phyloP scores from a whole-genome alignment of 2,329 filamentous ascomycete species.

The Fusarium sororula region DNA sequence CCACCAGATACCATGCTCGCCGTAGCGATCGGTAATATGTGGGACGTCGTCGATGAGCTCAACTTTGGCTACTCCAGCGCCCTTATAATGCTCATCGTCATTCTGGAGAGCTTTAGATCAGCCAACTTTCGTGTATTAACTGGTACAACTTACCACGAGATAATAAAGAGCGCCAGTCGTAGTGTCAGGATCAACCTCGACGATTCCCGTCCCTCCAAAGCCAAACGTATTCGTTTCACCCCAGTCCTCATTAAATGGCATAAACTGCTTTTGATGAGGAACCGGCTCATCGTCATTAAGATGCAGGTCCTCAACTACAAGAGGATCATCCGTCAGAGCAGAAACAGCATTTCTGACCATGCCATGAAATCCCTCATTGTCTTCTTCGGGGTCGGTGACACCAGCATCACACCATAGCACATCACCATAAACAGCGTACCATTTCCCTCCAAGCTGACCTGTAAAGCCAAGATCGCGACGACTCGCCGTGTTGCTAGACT shows the following conservation, averaged over 20 bases:
- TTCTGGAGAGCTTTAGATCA: constrained; percentile 36
- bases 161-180: constrained; percentile 48
- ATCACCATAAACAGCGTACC: constrained; percentile 50
- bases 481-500: constrained; percentile 49
- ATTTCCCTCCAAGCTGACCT: constrained; percentile 47
- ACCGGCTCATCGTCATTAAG: constrained; percentile 44
- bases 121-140: accelerated
- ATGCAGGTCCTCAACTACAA: constrained; percentile 49
- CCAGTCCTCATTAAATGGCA: constrained; percentile 49
- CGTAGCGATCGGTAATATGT: constrained; percentile 46
- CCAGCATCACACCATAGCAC: constrained; percentile 48
- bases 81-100: constrained; percentile 45
- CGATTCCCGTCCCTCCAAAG: constrained; percentile 52
- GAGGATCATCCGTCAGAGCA: constrained; percentile 46
- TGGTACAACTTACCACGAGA: constrained; percentile 44
- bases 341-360: constrained; percentile 53
- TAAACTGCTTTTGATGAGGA: constrained; percentile 48
- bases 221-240: constrained; percentile 48
- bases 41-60: constrained; percentile 47
- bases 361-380: constrained; percentile 49
- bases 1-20: constrained; percentile 49
- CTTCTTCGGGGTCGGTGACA: constrained; percentile 43
- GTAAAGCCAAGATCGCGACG: constrained; percentile 51
- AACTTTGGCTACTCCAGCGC: constrained; percentile 50
- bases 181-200: constrained; percentile 44